Evolutionary conservation across 768 basidiomycete species (phyloP), one percentile per base, ranked within the genome.

Genomic region (Podaxis sp.): DNA sequence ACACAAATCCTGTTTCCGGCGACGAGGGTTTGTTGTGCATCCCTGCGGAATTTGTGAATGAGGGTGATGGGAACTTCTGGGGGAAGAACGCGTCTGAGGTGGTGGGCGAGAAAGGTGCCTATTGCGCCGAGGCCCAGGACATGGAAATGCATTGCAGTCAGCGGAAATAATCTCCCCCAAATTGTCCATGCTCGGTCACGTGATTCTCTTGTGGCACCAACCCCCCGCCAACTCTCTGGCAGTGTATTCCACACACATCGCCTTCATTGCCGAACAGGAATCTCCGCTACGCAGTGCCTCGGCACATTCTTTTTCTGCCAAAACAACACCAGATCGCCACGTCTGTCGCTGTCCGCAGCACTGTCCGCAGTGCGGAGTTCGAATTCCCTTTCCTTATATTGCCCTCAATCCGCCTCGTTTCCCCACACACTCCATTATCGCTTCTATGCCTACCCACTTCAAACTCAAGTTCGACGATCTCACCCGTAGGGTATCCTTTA

Each of bases 121-220:
- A 96, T 84, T 49, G 93, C 82, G 54, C 94, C 94, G 46, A 94
- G 74, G 67, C 95, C 94, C 65, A 92, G 81, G 66, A 92, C 70
- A 77, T 92, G 88, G 71, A 90, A 82, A 65, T 82, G 87, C 90
- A 93, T 91, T 33, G 52, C 36, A 52, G 9, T 15, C 17, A n/a
- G 7, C 24, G 13, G 38, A 12, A 40, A 42, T 11, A 5, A 9
- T 17, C 36, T 19, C 22, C 11, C 4, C 19, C 40, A 26, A 36
- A 3, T 55, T 39, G 19, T 24, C 38, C 40, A 24, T n/a, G 9
- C 24, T 5, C 17, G 6, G 30, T 54, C 56, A 58, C 39, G 46
- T 63, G 61, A 51, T 24, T 6, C 15, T 3, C 4, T 19, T 4
- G n/a, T 13, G 13, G 13, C 12, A 15, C 40, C 1, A 6, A 7